Evolutionary conservation across 2,329 filamentous ascomycete genomes (phyloP), one percentile per base, ranked within the genome.

Genomic region (Sclerotinia glacialis): DNA sequence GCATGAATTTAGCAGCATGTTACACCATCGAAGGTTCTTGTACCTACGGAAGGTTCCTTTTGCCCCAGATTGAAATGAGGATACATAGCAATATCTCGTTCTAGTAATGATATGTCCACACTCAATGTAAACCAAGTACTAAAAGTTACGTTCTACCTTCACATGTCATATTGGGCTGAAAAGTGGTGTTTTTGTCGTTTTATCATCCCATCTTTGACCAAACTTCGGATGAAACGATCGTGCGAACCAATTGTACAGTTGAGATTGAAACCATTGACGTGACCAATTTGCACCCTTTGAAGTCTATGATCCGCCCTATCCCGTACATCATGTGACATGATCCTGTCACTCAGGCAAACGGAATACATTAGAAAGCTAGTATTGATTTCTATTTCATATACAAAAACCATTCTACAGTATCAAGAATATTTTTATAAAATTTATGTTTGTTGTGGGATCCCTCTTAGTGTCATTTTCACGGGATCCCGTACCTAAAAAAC

Each of bases 161-260:
- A 61, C 9, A 26, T 61, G 28, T 61, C 44, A 31, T 49, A 60
- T 60, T 49, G 14, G 44, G n/a, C 44, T 37, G n/a, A 37, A 40
- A 5, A 47, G 44, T 61, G 31, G 58, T 31, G 58, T 40, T 61
- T 8, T 28, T n/a, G 21, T 61, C n/a, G 46, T 60, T 23, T 26
- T 28, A 49, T 40, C 28, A 44, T 61, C 58, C 58, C 58, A 61
- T 61, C 44, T 61, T 49, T 61, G 44, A 61, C 58, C 18, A 49
- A 40, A 37, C 21, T 37, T 60, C 58, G 58, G 58, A 61, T 61
- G 58, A 61, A 61, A 61, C 44, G 7, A 61, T 61, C 26, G 58
- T 61, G 58, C 58, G 31, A 61, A 61, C n/a, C n/a, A n/a, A n/a
- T n/a, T n/a, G n/a, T n/a, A n/a, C n/a, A n/a, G n/a, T n/a, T n/a